These are phyloP conservation scores for Suhomyces tanzawaensis DNA, from an alignment of 805 yeast species.

Conservation along the genomic window DNA sequence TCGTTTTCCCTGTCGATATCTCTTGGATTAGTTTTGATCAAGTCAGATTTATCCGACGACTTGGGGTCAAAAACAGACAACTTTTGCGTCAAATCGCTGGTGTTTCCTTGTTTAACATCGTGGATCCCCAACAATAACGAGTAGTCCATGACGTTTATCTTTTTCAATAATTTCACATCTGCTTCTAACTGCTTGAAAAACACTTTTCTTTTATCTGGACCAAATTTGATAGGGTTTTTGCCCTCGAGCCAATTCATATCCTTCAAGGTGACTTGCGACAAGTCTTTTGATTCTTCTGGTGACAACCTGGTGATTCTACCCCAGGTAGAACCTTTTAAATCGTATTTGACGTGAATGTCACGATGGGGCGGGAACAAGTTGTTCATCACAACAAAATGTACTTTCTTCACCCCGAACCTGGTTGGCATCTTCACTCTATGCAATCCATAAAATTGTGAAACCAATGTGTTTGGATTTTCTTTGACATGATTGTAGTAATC, in stretches of 20 bases:
- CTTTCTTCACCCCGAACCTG: conserved; percentile 55
- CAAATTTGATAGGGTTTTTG: conserved; percentile 64
- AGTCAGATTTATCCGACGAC: conserved; percentile 34
- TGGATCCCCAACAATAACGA: conserved; percentile 87
- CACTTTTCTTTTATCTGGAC: conserved; percentile 60
- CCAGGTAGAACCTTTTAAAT: conserved; percentile 88
- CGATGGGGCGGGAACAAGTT: conserved; percentile 92
- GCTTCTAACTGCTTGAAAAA: conserved; percentile 68
- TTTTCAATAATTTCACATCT: conserved; percentile 72
- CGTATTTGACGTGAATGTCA: conserved; percentile 81
- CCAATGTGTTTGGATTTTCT: conserved; percentile 79
- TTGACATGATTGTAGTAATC: conserved; percentile 80
- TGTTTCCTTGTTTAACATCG: conserved; percentile 61
- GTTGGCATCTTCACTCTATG: conserved; percentile 87
- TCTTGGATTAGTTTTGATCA: conserved; percentile 48
- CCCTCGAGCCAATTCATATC: conserved; percentile 86
- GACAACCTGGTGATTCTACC: conserved; percentile 61
- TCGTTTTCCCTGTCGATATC: conserved; percentile 40
- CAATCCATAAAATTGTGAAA: conserved; percentile 95
- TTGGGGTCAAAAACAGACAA: conserved; percentile 46
- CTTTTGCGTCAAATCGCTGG: conserved; percentile 32
- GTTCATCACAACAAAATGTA: conserved; percentile 95
- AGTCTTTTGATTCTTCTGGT: conserved; percentile 21
- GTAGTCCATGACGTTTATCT: conserved; percentile 91
- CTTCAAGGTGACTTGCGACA: conserved; percentile 57